These are phyloP conservation scores for Oryza meyeriana DNA, from an alignment of 176 grass and related monocot genomes.

Conservation along the genomic window DNA sequence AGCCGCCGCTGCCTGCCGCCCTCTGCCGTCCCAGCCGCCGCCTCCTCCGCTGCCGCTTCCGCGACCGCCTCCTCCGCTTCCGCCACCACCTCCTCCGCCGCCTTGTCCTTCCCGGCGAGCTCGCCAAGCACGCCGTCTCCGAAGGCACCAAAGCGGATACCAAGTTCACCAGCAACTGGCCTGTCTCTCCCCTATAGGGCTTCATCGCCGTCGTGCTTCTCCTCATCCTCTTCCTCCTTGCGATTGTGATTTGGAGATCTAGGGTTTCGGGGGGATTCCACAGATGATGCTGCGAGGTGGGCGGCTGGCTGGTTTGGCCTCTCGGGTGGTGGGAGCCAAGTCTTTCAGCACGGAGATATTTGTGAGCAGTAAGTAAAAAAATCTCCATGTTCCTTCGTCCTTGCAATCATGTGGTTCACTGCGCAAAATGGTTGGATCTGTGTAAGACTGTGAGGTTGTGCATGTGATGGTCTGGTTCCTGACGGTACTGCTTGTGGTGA, in stretches of 20 bases:
- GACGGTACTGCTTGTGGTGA: background rate
- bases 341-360: conserved; percentile 42
- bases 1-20: too few relatives aligned
- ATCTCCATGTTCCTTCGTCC: background rate
- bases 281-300: conserved; percentile 17
- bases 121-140: conserved; percentile 69
- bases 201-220: background rate
- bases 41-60: too few relatives aligned
- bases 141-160: conserved; percentile 77
- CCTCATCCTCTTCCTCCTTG: background rate
- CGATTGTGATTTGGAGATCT: conserved; percentile 19
- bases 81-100: too few relatives aligned
- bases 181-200: too few relatives aligned
- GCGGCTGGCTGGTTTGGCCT: conserved; percentile 1
- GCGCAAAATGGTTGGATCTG: background rate
- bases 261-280: background rate
- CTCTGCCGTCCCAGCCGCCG: too few relatives aligned
- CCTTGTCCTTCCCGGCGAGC: conserved; percentile 62
- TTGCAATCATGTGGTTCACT: background rate
- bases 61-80: too few relatives aligned
- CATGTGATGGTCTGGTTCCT: background rate
- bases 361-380: conserved; percentile 45
- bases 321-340: background rate
- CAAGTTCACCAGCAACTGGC: conserved; percentile 58
- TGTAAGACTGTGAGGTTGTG: background rate